These are phyloP conservation scores for Phaffomyces thermotolerans DNA, from an alignment of 805 yeast species.

Conservation along the genomic window DNA sequence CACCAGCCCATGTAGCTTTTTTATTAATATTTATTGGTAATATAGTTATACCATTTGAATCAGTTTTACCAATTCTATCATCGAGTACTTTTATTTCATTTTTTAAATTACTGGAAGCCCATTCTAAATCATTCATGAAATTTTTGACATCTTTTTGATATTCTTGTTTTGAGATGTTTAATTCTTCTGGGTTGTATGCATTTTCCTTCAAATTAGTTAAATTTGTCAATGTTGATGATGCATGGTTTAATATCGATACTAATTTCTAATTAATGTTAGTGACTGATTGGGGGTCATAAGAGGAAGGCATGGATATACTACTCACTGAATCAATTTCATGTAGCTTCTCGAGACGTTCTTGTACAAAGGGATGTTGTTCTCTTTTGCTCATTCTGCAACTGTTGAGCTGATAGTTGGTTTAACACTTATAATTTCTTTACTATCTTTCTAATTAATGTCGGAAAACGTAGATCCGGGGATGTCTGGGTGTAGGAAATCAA, in stretches of 20 bases:
- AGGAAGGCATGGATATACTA: background rate
- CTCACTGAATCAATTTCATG: conserved; percentile 40
- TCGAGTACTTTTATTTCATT: conserved; percentile 62
- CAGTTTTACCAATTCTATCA: conserved; percentile 44
- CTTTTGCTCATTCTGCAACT: conserved; percentile 7
- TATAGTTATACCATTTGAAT: conserved; percentile 42
- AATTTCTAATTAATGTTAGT: conserved; percentile 26
- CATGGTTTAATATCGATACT: conserved; percentile 41
- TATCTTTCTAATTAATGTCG: no score
- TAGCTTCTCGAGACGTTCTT: conserved; percentile 44
- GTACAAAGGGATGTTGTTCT: conserved; percentile 31
- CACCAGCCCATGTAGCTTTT: conserved; percentile 63
- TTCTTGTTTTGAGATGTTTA: conserved; percentile 26
- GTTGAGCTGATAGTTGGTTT: no score
- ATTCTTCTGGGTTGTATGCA: conserved; percentile 17
- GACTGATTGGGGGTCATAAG: no score
- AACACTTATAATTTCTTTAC: no score
- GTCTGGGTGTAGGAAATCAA: no score
- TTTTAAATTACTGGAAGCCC: conserved; percentile 52
- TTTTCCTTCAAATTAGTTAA: conserved; percentile 28
- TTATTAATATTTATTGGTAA: conserved; percentile 64
- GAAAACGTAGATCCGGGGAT: no score
- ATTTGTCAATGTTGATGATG: conserved; percentile 41
- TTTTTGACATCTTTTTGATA: conserved; percentile 38
- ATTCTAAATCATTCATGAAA: conserved; percentile 50